Conservation (phyloP, 2,329 filamentous ascomycete genomes). For the Pseudohalonectria lignicola region DNA sequence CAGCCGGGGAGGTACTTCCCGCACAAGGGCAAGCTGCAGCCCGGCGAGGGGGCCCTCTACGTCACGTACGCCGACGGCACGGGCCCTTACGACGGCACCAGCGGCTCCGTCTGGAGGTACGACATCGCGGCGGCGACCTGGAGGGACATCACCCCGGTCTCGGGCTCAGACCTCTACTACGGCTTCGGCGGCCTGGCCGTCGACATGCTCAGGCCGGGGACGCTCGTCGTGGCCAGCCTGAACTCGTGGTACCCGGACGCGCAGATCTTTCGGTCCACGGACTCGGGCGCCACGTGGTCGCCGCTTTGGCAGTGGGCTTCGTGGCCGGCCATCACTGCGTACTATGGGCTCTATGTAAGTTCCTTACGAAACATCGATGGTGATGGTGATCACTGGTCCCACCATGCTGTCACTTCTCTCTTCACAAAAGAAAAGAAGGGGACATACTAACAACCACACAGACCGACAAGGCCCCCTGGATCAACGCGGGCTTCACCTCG, state of each 20-base stretch:
- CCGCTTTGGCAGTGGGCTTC: slow-evolving; percentile 38
- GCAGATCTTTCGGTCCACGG: slow-evolving; percentile 41
- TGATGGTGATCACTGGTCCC: too few relatives aligned
- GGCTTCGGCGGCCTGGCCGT: slow-evolving; percentile 46
- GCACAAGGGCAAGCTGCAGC: slow-evolving; percentile 40
- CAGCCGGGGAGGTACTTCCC: slow-evolving; percentile 41
- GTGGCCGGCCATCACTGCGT: slow-evolving; percentile 31
- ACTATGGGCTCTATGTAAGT: slow-evolving; percentile 36
- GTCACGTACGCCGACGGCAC: slow-evolving; percentile 41
- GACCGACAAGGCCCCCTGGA: slow-evolving; percentile 39
- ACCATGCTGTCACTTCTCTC: too few relatives aligned
- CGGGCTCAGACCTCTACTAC: slow-evolving; percentile 32
- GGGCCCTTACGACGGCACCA: slow-evolving; percentile 45
- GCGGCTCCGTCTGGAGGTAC: slow-evolving; percentile 43
- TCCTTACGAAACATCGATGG: too few relatives aligned
- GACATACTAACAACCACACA: too few relatives aligned
- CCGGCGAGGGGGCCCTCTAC: slow-evolving; percentile 40
- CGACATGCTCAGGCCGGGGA: slow-evolving; percentile 42
- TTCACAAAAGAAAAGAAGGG: too few relatives aligned
- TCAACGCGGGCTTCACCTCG: slow-evolving; percentile 35
- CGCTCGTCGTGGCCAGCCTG: slow-evolving; percentile 42
- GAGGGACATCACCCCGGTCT: slow-evolving; percentile 45
- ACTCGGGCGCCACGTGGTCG: slow-evolving; percentile 44
- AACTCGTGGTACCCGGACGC: slow-evolving; percentile 52
- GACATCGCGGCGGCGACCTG: slow-evolving; percentile 34